A percentile compares a stretch with the other conserved stretches of the same genome.
phyloP scores from a whole-genome alignment of 2,329 filamentous ascomycete genomes.

The Ophiostoma montium region DNA sequence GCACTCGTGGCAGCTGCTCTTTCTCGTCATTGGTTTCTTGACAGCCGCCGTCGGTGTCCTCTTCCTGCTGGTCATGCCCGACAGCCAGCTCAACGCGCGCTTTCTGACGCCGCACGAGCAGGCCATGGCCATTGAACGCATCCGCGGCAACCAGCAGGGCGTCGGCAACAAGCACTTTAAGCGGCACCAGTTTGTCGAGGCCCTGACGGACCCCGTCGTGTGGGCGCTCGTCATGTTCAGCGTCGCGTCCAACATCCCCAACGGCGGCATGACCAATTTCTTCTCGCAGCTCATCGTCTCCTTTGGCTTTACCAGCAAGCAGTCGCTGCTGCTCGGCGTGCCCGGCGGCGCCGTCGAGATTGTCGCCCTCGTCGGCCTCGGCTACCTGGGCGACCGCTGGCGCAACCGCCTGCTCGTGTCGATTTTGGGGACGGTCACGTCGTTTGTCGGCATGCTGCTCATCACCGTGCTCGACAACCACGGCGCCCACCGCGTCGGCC shows the following conservation, averaged over 20 bases:
- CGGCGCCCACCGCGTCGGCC: slow-evolving; percentile 34
- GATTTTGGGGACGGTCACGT: slow-evolving; percentile 19
- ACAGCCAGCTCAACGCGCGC: slow-evolving; percentile 26
- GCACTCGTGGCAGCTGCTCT: slow-evolving; percentile 48
- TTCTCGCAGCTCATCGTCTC: slow-evolving; percentile 29
- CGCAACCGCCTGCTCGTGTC: slow-evolving; percentile 34
- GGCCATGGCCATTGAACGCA: slow-evolving; percentile 35
- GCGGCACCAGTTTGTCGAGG: slow-evolving; percentile 39
- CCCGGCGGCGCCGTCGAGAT: slow-evolving; percentile 51
- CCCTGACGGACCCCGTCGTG: slow-evolving; percentile 23
- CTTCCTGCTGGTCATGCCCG: slow-evolving; percentile 35
- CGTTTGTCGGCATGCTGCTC: slow-evolving; percentile 47
- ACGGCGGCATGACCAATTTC: slow-evolving; percentile 23
- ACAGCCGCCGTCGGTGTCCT: slow-evolving; percentile 32
- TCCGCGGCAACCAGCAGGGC: slow-evolving; percentile 50
- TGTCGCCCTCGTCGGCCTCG: slow-evolving; percentile 17
- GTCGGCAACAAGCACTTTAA: slow-evolving; percentile 55
- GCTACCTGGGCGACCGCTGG: slow-evolving; percentile 39
- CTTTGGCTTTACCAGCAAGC: slow-evolving; percentile 49
- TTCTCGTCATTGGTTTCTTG: slow-evolving; percentile 37
- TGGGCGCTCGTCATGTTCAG: slow-evolving; percentile 24
- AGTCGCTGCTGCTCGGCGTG: slow-evolving; percentile 50
- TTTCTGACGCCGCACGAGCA: slow-evolving; percentile 45
- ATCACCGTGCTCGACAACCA: slow-evolving; percentile 45
- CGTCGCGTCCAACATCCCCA: slow-evolving; percentile 23